A percentile compares a stretch with the other conserved stretches of the same genome.
phyloP scores from a whole-genome alignment of 768 basidiomycete species.

The Termitomyces sp. region DNA sequence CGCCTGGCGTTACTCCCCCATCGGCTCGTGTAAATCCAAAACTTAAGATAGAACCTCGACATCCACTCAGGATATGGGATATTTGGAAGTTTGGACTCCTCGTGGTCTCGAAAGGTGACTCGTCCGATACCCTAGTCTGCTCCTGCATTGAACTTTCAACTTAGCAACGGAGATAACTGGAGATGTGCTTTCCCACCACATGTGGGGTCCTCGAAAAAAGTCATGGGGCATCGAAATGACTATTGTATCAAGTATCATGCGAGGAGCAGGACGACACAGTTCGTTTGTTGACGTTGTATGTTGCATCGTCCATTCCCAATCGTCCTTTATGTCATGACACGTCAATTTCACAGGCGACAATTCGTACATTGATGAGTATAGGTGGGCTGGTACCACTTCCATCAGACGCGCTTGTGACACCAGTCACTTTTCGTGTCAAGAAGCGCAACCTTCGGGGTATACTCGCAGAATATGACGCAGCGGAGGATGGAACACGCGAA shows the following conservation, averaged over 20 bases:
- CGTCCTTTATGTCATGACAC: not conserved
- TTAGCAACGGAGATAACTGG: constrained; percentile 44
- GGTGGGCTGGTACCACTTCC: constrained; percentile 81
- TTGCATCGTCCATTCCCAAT: constrained; percentile 9
- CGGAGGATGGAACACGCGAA: constrained; percentile 74
- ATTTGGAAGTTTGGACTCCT: constrained; percentile 68
- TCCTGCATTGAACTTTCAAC: not conserved
- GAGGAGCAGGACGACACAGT: constrained; percentile 77
- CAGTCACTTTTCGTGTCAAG: constrained; percentile 84
- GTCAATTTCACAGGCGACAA: constrained; percentile 30
- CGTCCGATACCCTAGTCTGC: not conserved
- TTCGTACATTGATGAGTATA: constrained; percentile 67
- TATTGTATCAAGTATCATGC: constrained; percentile 76
- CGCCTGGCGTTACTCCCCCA: constrained; percentile 64
- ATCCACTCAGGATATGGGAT: constrained; percentile 60
- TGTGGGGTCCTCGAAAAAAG: constrained; percentile 84
- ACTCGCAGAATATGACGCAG: constrained; percentile 63
- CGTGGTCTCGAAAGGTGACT: constrained; percentile 58
- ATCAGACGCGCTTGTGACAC: constrained; percentile 90
- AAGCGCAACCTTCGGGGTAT: constrained; percentile 73
- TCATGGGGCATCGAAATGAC: constrained; percentile 97
- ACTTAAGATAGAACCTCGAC: constrained; percentile 50
- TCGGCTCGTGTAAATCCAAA: constrained; percentile 68
- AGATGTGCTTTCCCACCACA: constrained; percentile 71
- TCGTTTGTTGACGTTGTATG: constrained; percentile 78